Evolutionary conservation across 163 green algal genomes (phyloP), one percentile per base, ranked within the genome.

Genomic region (Trebouxiophyceae sp.): DNA sequence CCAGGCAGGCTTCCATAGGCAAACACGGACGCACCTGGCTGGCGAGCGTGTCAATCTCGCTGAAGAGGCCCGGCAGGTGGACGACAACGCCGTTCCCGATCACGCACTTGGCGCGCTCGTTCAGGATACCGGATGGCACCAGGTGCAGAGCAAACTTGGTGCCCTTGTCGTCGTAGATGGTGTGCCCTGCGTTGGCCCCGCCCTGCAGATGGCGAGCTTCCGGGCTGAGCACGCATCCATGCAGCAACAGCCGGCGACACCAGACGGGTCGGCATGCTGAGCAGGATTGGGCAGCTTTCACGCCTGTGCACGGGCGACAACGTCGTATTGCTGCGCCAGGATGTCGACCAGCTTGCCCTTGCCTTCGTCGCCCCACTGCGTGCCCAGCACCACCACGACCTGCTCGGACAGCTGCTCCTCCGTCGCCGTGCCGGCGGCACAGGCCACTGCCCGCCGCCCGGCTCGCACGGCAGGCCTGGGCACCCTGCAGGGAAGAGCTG

Each of bases 271-370:
- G 23, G 5, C 4, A 33, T 56, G 33, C 28, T 65, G 0, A 22
- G 30, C 1, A 4, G 12, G 32, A 54, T 54, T 50, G 32, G 19
- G 26, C n/a, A n/a, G n/a, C n/a, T n/a, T n/a, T n/a, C 77, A 1
- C 50, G 94, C 89, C 87, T 98, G 93, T 23, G 90, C 94, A 24
- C 94, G 77, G 0, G 89, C 90, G 23, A 99, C 91, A 45, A 99
- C 85, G 60, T 98, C 91, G 67, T 96, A 98, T 69, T 97, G 77
- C 80, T 95, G 86, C 27, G 93, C 93, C 30, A 99, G 75, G 62
- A 97, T 93, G 73, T 99, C 95, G 45, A 99, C 95, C 57, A 99
- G 89, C 82, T 99, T 99, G 63, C 95, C 95, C 78, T 99, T 99
- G 70, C 95, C 95, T 69, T 99, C 95, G 70, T 99, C 95, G 20